Conservation (phyloP, 2,329 filamentous ascomycete genomes). For the Calonectria montana region DNA sequence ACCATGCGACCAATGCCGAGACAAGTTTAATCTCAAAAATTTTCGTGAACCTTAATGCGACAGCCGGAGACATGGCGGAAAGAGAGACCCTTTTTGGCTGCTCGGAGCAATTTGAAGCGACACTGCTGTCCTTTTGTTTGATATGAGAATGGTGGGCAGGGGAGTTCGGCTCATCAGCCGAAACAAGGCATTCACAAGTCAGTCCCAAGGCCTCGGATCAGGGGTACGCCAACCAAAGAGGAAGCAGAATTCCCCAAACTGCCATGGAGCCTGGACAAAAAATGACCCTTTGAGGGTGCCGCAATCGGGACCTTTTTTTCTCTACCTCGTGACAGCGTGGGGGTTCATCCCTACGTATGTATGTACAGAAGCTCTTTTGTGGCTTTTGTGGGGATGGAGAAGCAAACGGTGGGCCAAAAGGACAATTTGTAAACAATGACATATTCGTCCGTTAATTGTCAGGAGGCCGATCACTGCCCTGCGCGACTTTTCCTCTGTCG, state of each 20-base stretch:
- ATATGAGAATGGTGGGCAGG: neutral
- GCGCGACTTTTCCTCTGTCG: neutral
- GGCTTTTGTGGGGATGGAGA: neutral
- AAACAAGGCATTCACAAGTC: neutral
- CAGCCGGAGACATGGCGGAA: neutral
- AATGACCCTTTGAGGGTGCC: neutral
- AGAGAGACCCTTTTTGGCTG: neutral
- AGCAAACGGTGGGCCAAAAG: neutral
- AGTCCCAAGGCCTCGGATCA: neutral
- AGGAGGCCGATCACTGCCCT: conserved; percentile 13
- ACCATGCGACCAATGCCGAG: neutral
- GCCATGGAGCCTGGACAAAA: neutral
- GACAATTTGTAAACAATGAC: conserved; percentile 19
- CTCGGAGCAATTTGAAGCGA: neutral
- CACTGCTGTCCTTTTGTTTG: neutral
- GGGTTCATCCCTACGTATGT: neutral
- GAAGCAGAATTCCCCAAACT: neutral
- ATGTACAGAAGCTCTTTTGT: neutral
- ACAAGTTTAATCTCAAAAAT: neutral
- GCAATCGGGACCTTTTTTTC: neutral
- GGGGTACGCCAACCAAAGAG: neutral
- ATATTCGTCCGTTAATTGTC: neutral
- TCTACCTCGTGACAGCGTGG: neutral
- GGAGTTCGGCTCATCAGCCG: neutral
- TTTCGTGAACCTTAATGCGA: neutral